Base-by-base conservation (phyloP, 2,329 filamentous ascomycete species). In the Cadophora sp. region DNA sequence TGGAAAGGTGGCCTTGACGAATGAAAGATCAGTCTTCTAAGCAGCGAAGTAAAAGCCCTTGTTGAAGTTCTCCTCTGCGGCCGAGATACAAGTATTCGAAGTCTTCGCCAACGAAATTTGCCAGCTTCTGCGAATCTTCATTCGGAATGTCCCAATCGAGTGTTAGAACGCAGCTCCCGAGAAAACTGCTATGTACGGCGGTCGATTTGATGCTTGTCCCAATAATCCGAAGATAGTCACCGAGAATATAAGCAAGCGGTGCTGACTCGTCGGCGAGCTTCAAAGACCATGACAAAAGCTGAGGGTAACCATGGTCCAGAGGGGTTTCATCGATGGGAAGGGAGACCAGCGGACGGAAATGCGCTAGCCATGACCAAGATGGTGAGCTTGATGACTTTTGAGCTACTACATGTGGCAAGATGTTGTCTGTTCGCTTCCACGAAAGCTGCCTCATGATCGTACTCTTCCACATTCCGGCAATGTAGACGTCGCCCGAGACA, bases 351-450 rank as follows among this genome's bases (percentile, higher is more conserved):
- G 61, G 61, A 31, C 61, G 61, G 24, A 63, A 31, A 31, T 48
- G 61, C 31, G 61, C 61, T 50, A 53, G 61, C 46, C 61, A 53
- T 31, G 61, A 63, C 61, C 61, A 63, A 46, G 46, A 63, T 40
- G 61, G 61, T 4, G 46, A 31, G n/a, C 16, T 50, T 22, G 7
- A 12, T n/a, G 48, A 19, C 16, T 50, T 24, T 26, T 63, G 61
- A 50, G 61, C 40, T 1, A 48, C 1, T 16, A 31, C 46, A 12
- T 63, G 14, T 53, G 29, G 16, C 16, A 37, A 16, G 22, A 48
- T 48, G 22, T 46, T 63, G 29, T 53, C 22, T n/a, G 46, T 63
- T n/a, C 31, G 24, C 26, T 50, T 37, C 62, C 62, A 65, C 9
- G 26, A 27, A 48, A 65, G 53, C 14, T 56, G 40, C 27, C 27